A percentile compares a stretch with the other conserved stretches of the same genome.
Evolutionary conservation across 192 early-diverging fungal genomes (phyloP).

Genomic region (Podila horticola): DNA sequence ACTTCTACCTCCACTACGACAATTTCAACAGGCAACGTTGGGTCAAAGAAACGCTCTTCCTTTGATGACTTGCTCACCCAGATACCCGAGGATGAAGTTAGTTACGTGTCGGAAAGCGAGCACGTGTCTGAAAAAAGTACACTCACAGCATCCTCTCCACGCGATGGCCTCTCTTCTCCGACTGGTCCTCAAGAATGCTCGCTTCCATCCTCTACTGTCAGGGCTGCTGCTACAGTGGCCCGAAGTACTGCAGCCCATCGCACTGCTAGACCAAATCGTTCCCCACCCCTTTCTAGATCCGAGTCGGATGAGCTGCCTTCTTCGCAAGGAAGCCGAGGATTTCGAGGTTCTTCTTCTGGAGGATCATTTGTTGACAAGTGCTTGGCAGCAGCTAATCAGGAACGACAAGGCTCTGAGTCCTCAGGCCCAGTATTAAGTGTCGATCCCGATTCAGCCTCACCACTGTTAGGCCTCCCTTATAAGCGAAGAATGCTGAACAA

Average conservation of each 20-base stretch:
- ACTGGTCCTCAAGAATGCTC: no score
- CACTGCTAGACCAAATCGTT: neutral
- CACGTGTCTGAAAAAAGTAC: no score
- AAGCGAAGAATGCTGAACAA: neutral
- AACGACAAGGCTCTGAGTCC: neutral
- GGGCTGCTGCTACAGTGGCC: no score
- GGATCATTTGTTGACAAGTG: neutral
- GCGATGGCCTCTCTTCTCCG: no score
- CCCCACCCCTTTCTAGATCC: neutral
- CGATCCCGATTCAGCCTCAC: neutral
- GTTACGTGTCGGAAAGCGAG: no score
- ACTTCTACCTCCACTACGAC: no score
- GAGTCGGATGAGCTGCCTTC: neutral
- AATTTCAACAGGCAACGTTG: no score
- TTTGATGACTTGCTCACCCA: no score
- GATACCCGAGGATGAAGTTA: no score
- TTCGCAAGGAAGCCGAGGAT: neutral
- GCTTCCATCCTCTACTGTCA: no score
- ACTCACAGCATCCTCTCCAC: no score
- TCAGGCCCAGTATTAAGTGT: neutral
- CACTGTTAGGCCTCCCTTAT: neutral
- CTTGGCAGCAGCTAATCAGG: neutral
- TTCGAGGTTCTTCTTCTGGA: constrained; percentile 1
- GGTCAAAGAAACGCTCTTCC: no score
- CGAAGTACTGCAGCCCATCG: neutral